Evolutionary conservation across 2,329 filamentous ascomycete species (phyloP).

Genomic region (Claviceps purpurea): DNA sequence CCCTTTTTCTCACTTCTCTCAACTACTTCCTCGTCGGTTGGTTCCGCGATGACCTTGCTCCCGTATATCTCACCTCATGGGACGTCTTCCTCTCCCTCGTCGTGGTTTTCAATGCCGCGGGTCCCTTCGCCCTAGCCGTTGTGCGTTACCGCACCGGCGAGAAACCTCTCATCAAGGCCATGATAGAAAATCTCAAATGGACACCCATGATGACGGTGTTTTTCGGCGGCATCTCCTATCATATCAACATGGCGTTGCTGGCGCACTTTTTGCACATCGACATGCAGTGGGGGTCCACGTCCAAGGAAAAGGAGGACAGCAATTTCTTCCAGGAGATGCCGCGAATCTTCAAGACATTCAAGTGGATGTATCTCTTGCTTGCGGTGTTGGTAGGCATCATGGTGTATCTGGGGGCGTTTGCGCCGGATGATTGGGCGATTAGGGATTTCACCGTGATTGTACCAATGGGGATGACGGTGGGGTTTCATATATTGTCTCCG

Average conservation of each 20-base stretch:
- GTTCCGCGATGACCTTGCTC: constrained; percentile 53
- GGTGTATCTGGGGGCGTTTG: constrained; percentile 34
- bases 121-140: constrained; percentile 46
- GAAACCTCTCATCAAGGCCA: constrained; percentile 29
- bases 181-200: constrained; percentile 43
- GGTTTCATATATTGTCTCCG: constrained; percentile 34
- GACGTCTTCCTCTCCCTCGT: constrained; percentile 49
- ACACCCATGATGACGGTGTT: constrained; percentile 38
- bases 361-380: constrained; percentile 31
- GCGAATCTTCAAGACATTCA: constrained; percentile 41
- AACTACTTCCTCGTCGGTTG: constrained; percentile 64
- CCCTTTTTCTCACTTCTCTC: constrained; percentile 50
- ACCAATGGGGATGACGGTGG: constrained; percentile 34
- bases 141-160: constrained; percentile 49
- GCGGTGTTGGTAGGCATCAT: constrained; percentile 33
- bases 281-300: constrained; percentile 40
- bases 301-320: constrained; percentile 43
- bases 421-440: constrained; percentile 46
- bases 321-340: constrained; percentile 44
- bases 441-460: constrained; percentile 42
- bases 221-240: constrained; percentile 29
- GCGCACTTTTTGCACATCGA: constrained; percentile 29
- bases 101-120: constrained; percentile 50
- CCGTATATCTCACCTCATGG: constrained; percentile 56
- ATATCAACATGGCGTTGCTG: constrained; percentile 27